These are phyloP conservation scores for Dipteronia dyeriana DNA, from an alignment of 345 rosid genomes.

Conservation along the genomic window DNA sequence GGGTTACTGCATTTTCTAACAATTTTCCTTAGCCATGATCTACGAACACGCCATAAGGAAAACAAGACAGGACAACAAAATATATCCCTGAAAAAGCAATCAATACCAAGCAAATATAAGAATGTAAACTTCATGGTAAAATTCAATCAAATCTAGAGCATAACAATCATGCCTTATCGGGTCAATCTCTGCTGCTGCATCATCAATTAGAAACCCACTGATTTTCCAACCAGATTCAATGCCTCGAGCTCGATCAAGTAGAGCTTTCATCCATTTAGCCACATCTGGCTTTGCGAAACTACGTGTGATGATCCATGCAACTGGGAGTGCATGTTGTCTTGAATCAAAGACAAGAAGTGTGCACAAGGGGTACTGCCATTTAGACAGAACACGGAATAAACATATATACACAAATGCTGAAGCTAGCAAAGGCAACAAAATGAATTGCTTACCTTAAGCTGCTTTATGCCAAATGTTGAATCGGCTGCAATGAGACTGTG, in stretches of 20 bases:
- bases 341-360: conserved; percentile 93
- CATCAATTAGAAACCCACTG: conserved; percentile 81
- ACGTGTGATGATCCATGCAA: conserved; percentile 88
- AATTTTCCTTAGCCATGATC: conserved; percentile 89
- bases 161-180: conserved; percentile 63
- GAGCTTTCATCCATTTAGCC: conserved; percentile 84
- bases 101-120: conserved; percentile 21
- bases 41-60: conserved; percentile 89
- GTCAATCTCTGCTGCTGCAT: conserved; percentile 84
- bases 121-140: background rate
- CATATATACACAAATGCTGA: conserved; percentile 3
- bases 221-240: conserved; percentile 74
- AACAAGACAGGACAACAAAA: conserved; percentile 80
- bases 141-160: conserved; percentile 12
- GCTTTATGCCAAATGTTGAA: conserved; percentile 88
- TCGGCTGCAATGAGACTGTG: conserved; percentile 77
- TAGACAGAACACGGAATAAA: conserved; percentile 19
- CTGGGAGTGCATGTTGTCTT: conserved; percentile 91
- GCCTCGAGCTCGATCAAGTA: conserved; percentile 58
- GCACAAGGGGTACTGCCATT: conserved; percentile 79
- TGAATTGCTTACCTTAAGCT: conserved; percentile 64
- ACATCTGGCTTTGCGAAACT: conserved; percentile 83
- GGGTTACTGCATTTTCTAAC: conserved; percentile 68
- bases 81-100: conserved; percentile 58
- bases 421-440: background rate